Conservation (phyloP, 2,329 filamentous ascomycete species). For the Hypoxylon sp. region DNA sequence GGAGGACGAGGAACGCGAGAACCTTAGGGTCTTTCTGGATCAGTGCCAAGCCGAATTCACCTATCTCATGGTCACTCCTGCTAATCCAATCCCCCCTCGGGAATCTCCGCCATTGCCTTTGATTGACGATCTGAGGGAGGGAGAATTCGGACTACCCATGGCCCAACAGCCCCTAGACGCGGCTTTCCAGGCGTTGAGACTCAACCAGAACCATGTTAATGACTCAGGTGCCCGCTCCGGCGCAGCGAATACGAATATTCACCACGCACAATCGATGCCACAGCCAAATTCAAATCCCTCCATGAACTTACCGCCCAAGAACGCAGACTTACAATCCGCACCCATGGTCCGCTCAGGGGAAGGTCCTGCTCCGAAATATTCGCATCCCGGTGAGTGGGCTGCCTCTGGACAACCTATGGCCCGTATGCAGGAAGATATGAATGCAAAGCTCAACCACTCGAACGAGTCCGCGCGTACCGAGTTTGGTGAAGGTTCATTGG, state of each 20-base stretch:
- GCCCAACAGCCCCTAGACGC: constrained; percentile 60
- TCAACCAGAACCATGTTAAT: constrained; percentile 71
- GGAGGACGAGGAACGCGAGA: constrained; percentile 61
- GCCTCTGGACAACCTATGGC: constrained; percentile 45
- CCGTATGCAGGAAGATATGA: constrained; percentile 50
- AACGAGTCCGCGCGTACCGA: constrained; percentile 60
- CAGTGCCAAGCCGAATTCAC: constrained; percentile 76
- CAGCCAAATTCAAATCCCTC: constrained; percentile 56
- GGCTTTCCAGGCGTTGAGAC: constrained; percentile 53
- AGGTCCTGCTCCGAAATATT: constrained; percentile 60
- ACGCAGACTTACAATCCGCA: constrained; percentile 60
- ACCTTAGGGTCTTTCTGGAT: constrained; percentile 73
- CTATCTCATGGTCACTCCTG: constrained; percentile 77
- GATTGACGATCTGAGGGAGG: constrained; percentile 72
- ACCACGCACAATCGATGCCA: constrained; percentile 70
- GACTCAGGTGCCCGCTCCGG: constrained; percentile 67
- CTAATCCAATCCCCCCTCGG: constrained; percentile 75
- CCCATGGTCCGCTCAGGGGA: constrained; percentile 70
- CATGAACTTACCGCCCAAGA: constrained; percentile 55
- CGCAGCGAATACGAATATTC: constrained; percentile 66
- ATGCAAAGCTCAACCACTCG: constrained; percentile 56
- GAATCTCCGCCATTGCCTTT: constrained; percentile 72
- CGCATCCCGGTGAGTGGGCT: constrained; percentile 52
- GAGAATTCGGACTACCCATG: constrained; percentile 64
- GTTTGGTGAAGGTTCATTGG: constrained; percentile 60